Percentiles rank a stretch among this genome's conserved stretches.
phyloP scores from a whole-genome alignment of 2,329 filamentous ascomycete genomes.

The Beauveria sp. region DNA sequence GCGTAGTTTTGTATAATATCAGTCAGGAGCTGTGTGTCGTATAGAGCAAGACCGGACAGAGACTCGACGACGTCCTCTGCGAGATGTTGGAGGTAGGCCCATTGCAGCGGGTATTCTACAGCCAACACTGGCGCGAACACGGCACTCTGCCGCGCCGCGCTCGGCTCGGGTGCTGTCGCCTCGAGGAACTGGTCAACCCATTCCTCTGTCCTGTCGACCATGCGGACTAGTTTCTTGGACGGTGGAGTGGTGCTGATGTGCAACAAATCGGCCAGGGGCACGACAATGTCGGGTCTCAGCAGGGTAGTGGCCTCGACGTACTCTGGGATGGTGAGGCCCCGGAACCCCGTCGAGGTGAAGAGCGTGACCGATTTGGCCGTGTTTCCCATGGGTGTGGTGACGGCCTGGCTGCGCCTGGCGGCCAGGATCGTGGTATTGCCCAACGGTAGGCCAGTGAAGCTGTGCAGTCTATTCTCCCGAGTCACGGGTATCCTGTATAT shows the following conservation, averaged over 20 bases:
- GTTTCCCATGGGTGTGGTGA: conserved; percentile 64
- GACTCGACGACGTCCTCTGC: conserved; percentile 50
- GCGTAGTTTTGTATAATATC: conserved; percentile 49
- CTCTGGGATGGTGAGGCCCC: conserved; percentile 57
- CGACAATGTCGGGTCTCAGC: conserved; percentile 72
- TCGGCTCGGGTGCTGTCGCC: conserved; percentile 20
- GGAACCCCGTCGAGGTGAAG: conserved; percentile 81
- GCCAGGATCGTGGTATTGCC: conserved; percentile 64
- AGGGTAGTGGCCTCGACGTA: conserved; percentile 58
- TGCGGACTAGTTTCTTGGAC: conserved; percentile 69
- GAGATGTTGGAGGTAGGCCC: conserved; percentile 69
- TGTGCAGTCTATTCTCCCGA: conserved; percentile 52
- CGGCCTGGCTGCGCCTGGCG: conserved; percentile 68
- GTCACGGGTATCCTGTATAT: conserved; percentile 35
- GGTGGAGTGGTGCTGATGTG: conserved; percentile 44
- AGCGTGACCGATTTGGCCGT: conserved; percentile 65
- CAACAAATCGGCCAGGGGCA: conserved; percentile 68
- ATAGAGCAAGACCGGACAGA: conserved; percentile 68
- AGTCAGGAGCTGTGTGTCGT: conserved; percentile 62
- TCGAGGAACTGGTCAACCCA: conserved; percentile 67
- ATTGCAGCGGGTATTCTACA: conserved; percentile 66
- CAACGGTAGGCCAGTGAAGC: conserved; percentile 66
- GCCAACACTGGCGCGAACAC: conserved; percentile 66
- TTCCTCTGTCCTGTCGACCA: conserved; percentile 76
- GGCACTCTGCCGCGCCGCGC: conserved; percentile 23